Base-by-base conservation (phyloP, 495 filamentous ascomycete genomes). In the Massariosphaeria phaeospora region DNA sequence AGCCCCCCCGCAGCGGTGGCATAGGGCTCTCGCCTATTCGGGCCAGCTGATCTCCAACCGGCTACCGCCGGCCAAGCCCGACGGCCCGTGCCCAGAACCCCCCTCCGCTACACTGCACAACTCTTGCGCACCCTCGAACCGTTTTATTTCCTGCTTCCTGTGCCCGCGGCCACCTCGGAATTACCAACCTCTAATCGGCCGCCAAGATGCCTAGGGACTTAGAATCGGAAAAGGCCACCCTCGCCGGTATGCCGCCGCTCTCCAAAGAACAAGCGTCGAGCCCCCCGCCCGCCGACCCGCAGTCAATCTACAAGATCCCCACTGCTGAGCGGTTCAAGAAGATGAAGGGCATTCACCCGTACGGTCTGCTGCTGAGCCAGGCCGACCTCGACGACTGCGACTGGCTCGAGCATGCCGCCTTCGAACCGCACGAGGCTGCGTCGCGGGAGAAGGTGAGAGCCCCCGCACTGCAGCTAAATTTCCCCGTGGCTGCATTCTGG, bases 341-440 rank as follows among this genome's bases (percentile, higher is more conserved):
- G 30, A 48, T 54, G 51, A 57, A 38, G 51, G 52, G 61, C 33
- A 62, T 84, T 51, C 79, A 84, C 60, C 86, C 86, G 2, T 86
- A 85, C 49, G 79, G 84, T 4, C 81, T 87, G 54, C 78, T 84
- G 13, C 76, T 96, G 30, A 85, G 79, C 21, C 68, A 80, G 39
- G 81, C 81, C 0, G 86, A 95, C 64, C 71, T 89, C 10, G 87
- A 93, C 0, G 81, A 85, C 18, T 91, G 87, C 67, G 71, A 89
- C 23, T 73, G 72, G 12, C 76, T 96, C 29, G 91, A 96, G 69
- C 80, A 83, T 41, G 79, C 77, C 0, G 80, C 84, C 2, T 95
- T 96, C 62, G 76, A 81, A 0, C 73, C 86, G 55, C 70, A 75
- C 5, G 84, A 95, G 69, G 77, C 88, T 31, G 85, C 84, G 57